Evolutionary conservation across 2,329 filamentous ascomycete species (phyloP), one percentile per base, ranked within the genome.

Genomic region (Ophiocordyceps polyrhachis-furcata): DNA sequence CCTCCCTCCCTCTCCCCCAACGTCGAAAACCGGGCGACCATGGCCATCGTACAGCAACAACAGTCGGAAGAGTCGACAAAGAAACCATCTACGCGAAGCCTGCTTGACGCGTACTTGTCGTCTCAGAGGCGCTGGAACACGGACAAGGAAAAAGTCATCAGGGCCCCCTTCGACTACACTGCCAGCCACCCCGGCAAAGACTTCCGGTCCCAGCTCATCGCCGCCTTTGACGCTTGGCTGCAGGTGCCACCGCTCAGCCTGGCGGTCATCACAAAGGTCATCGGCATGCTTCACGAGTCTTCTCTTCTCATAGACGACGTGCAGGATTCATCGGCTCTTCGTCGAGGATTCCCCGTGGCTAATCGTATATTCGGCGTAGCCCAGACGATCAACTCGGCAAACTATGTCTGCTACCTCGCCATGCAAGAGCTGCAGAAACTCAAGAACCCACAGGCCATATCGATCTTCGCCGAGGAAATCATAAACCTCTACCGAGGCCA

Each of bases 381-480:
- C 7, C 86, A 93, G 62, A 91, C 85, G 40, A 91, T 93, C 63
- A 93, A 93, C 62, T 82, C 79, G 44, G 84, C 85, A 50, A 93
- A 93, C 63, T 93, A 93, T 62, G 74, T 89, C 47, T 93, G 93
- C 67, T 91, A 93, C 59, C 69, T 72, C 52, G 85, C 84, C 0
- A 69, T 91, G 43, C 74, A 81, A 52, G 83, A 89, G 60, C 66
- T 93, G 12, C 70, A 79, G 51, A 77, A 74, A 52, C 73, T 93
- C 46, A 67, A 71, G 48, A 86, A 83, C 57, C 75, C 76, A 1
- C 67, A 69, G 38, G 73, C 76, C 23, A 71, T 89, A 46, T 64
- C 69, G 48, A 80, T 88, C 44, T 93, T 82, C 56, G 80, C 81
- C 15, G 83, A 91, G 49, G 86, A 93, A 64, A 70, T 93, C 28